These are phyloP conservation scores for Kluyveromyces aestuarii DNA, from an alignment of 805 yeast genomes.

Conservation along the genomic window DNA sequence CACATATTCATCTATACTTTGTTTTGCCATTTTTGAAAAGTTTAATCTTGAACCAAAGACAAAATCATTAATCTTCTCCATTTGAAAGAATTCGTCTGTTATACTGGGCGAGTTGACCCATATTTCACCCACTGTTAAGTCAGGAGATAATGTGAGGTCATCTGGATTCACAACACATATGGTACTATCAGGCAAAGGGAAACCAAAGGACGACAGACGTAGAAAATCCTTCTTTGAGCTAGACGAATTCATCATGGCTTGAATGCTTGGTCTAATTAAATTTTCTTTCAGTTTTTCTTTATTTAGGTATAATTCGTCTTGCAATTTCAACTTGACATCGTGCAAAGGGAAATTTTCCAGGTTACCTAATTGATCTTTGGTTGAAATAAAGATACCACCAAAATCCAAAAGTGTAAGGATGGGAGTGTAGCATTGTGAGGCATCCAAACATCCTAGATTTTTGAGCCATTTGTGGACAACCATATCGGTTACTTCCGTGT, in stretches of 20 bases:
- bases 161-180: conserved; percentile 93
- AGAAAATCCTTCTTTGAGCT: conserved; percentile 38
- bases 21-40: conserved; percentile 20
- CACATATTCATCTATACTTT: not conserved
- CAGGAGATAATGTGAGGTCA: conserved; percentile 61
- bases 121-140: conserved; percentile 83
- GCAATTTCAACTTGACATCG: conserved; percentile 18
- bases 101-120: conserved; percentile 95
- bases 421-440: conserved; percentile 77
- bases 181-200: conserved; percentile 89
- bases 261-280: conserved; percentile 22
- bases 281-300: conserved; percentile 29
- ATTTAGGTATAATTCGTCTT: conserved; percentile 28
- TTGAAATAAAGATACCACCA: conserved; percentile 90
- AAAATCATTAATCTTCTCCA: conserved; percentile 28
- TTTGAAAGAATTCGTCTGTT: conserved; percentile 41
- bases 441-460: conserved; percentile 77
- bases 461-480: conserved; percentile 81
- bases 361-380: conserved; percentile 72
- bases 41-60: conserved; percentile 28
- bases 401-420: conserved; percentile 82
- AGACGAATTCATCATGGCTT: conserved; percentile 25
- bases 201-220: conserved; percentile 87
- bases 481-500: conserved; percentile 86
- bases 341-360: conserved; percentile 26